phyloP scores from a whole-genome alignment of 805 yeast species.

The Diddensiella santjacobensis region DNA sequence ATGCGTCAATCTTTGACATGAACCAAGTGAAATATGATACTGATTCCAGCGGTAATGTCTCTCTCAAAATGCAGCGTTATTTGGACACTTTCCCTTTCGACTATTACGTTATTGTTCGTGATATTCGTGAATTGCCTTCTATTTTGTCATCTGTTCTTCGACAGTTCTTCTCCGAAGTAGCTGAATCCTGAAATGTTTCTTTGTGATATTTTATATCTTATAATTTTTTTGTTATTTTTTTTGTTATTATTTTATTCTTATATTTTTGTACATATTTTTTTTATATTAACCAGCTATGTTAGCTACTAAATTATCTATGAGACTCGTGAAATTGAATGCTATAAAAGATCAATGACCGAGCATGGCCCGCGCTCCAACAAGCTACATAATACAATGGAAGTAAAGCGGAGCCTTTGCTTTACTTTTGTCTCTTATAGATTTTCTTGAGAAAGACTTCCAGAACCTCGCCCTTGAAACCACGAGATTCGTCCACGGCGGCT shows the following conservation, averaged over 20 bases:
- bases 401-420: too few relatives aligned
- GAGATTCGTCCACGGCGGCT: constrained; percentile 72
- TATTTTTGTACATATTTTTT: background rate
- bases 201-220: constrained; percentile 1
- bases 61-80: constrained; percentile 74
- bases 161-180: constrained; percentile 82
- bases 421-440: constrained; percentile 88
- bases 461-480: constrained; percentile 92
- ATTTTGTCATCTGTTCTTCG: constrained; percentile 85
- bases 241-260: background rate
- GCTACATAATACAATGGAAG: too few relatives aligned
- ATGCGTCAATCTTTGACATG: constrained; percentile 90
- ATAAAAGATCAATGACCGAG: too few relatives aligned
- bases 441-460: constrained; percentile 79
- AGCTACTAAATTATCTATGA: too few relatives aligned
- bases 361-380: too few relatives aligned
- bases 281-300: background rate
- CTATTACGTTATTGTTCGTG: constrained; percentile 88
- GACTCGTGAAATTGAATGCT: too few relatives aligned
- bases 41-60: constrained; percentile 59
- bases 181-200: constrained; percentile 27
- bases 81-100: constrained; percentile 95
- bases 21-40: constrained; percentile 75
- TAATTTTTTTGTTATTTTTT: constrained; percentile 2
- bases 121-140: constrained; percentile 85